A percentile compares a stretch with the other conserved stretches of the same genome.
Evolutionary conservation across 2,329 filamentous ascomycete genomes (phyloP).

Genomic region (Blumeriella jaapii): DNA sequence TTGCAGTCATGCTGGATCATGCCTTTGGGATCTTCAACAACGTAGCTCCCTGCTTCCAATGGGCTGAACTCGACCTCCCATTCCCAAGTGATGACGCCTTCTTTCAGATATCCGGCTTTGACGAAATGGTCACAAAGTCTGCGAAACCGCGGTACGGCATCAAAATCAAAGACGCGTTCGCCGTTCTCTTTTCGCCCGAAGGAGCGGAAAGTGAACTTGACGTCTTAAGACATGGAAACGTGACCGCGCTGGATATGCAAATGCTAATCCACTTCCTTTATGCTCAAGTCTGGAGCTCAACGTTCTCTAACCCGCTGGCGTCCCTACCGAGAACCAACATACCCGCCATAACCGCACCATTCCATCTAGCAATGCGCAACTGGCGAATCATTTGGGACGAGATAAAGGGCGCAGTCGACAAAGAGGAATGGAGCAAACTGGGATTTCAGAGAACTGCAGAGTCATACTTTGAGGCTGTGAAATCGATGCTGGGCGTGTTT

Average conservation of each 20-base stretch:
- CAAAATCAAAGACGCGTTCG: constrained; percentile 25
- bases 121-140: constrained; percentile 14
- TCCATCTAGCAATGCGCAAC: constrained; percentile 21
- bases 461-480: constrained; percentile 21
- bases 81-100: constrained; percentile 22
- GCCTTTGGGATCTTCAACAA: constrained; percentile 27
- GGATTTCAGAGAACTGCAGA: constrained; percentile 25
- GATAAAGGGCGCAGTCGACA: constrained; percentile 11
- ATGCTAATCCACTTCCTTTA: constrained; percentile 26
- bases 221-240: constrained; percentile 10
- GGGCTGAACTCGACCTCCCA: constrained; percentile 24
- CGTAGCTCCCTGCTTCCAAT: constrained; percentile 23
- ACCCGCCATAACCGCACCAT: constrained; percentile 14
- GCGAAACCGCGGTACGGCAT: constrained; percentile 16
- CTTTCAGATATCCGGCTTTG: constrained; percentile 21
- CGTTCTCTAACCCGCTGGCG: constrained; percentile 21
- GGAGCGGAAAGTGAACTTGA: constrained; percentile 13
- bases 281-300: constrained; percentile 22
- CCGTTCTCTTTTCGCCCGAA: constrained; percentile 17
- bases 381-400: constrained; percentile 26
- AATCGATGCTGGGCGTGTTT: constrained; percentile 16
- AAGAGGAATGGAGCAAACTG: constrained; percentile 21
- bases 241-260: constrained; percentile 25
- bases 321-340: constrained; percentile 13
- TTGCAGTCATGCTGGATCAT: constrained; percentile 25